phyloP scores from a whole-genome alignment of 116 monocot species.

The Papilionanthe hybrid region DNA sequence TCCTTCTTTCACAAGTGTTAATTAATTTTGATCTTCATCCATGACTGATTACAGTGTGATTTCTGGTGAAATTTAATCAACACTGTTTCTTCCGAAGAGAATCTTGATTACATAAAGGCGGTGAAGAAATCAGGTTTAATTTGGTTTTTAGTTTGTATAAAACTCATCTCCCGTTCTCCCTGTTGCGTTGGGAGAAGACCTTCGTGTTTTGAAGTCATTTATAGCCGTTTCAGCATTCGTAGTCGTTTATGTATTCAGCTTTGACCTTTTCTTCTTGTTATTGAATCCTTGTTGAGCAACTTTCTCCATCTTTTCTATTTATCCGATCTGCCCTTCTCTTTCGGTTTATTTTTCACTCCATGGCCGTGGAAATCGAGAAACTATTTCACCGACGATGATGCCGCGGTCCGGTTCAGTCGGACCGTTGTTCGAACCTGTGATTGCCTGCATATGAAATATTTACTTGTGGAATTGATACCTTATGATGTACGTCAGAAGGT shows the following conservation, averaged over 20 bases:
- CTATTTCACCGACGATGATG: no score
- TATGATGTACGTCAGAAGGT: no score
- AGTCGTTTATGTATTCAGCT: background rate
- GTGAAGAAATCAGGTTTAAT: no score
- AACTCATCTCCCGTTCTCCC: no score
- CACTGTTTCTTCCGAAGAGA: background rate
- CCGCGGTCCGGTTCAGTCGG: no score
- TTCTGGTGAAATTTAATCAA: no score
- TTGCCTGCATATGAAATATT: no score
- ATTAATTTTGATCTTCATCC: background rate
- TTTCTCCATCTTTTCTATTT: background rate
- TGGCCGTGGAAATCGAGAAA: background rate
- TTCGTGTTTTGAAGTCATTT: no score
- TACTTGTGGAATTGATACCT: no score
- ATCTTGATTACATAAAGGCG: background rate
- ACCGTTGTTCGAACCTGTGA: no score
- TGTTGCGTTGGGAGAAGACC: no score
- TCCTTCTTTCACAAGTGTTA: background rate
- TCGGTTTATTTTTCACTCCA: background rate
- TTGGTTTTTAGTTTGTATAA: no score
- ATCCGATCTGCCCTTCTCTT: background rate
- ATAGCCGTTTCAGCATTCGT: background rate
- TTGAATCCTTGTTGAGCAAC: background rate
- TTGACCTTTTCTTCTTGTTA: background rate
- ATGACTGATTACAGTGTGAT: background rate